A percentile compares a stretch with the other conserved stretches of the same genome.
These are phyloP conservation scores for Blastomyces gilchristii DNA, from an alignment of 2,329 filamentous ascomycete genomes.

Conservation along the genomic window DNA sequence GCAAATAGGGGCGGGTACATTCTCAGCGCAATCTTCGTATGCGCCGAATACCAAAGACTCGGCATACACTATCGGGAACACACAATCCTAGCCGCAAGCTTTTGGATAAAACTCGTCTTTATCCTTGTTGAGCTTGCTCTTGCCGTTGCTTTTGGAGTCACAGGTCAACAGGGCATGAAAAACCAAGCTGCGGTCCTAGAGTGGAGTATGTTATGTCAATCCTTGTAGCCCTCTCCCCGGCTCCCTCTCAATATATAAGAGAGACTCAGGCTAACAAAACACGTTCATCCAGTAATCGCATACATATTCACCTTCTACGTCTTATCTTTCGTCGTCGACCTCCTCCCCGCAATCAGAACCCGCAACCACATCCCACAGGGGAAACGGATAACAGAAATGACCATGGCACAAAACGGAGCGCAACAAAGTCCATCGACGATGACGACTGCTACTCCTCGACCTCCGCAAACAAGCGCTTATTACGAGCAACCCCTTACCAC, in stretches of 20 bases:
- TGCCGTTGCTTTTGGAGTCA: conserved; percentile 54
- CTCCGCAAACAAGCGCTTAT: conserved; percentile 12
- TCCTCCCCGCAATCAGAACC: conserved; percentile 64
- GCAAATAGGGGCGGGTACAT: conserved; percentile 57
- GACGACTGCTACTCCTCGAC: neutral
- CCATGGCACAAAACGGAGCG: conserved; percentile 9
- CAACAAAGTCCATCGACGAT: neutral
- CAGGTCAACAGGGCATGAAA: conserved; percentile 37
- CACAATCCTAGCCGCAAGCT: conserved; percentile 62
- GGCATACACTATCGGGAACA: conserved; percentile 65
- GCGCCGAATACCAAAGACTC: conserved; percentile 78
- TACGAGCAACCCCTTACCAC: conserved; percentile 31
- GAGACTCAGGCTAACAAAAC: neutral
- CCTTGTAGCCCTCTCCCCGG: neutral
- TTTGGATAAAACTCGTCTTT: conserved; percentile 80
- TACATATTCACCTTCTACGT: conserved; percentile 84
- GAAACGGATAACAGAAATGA: conserved; percentile 24
- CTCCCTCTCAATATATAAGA: neutral
- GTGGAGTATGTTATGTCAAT: conserved; percentile 41
- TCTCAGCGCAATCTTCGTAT: conserved; percentile 75
- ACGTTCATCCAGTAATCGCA: conserved; percentile 45
- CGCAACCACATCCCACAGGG: conserved; percentile 40
- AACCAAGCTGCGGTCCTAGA: conserved; percentile 71
- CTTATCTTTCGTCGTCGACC: conserved; percentile 76
- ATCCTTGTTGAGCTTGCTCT: conserved; percentile 69